These are phyloP conservation scores for Solanum dulcamara DNA, from an alignment of 257 asterid genomes.

Conservation along the genomic window DNA sequence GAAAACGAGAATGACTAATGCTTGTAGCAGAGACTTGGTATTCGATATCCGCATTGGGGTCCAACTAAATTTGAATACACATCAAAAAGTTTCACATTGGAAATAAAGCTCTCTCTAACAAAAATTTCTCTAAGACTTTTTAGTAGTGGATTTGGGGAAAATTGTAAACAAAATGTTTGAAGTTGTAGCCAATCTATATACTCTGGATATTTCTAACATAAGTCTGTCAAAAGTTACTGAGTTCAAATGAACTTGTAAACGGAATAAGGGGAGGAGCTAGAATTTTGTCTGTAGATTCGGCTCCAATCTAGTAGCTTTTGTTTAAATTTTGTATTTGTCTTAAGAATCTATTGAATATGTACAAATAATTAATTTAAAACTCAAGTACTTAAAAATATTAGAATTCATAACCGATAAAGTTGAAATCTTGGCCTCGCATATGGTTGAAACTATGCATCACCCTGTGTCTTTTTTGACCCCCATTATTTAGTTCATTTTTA, in stretches of 20 bases:
- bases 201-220: background rate
- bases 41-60: background rate
- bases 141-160: too few relatives aligned
- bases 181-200: background rate
- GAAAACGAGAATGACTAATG: background rate
- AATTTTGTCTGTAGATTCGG: background rate
- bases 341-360: background rate
- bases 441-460: rapidly evolving
- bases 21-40: background rate
- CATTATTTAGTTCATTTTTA: background rate
- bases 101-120: too few relatives aligned
- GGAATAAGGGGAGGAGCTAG: background rate
- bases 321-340: background rate
- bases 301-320: background rate
- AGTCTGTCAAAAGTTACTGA: background rate
- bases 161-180: too few relatives aligned
- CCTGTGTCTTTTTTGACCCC: background rate
- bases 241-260: background rate
- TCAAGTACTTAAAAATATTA: background rate
- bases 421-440: background rate
- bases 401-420: background rate
- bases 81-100: too few relatives aligned
- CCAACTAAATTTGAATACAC: background rate
- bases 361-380: background rate
- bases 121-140: too few relatives aligned